Percentiles rank a stretch among this genome's conserved stretches.
Conservation (phyloP, 139 green algal species). For the Asterochloris erici region DNA sequence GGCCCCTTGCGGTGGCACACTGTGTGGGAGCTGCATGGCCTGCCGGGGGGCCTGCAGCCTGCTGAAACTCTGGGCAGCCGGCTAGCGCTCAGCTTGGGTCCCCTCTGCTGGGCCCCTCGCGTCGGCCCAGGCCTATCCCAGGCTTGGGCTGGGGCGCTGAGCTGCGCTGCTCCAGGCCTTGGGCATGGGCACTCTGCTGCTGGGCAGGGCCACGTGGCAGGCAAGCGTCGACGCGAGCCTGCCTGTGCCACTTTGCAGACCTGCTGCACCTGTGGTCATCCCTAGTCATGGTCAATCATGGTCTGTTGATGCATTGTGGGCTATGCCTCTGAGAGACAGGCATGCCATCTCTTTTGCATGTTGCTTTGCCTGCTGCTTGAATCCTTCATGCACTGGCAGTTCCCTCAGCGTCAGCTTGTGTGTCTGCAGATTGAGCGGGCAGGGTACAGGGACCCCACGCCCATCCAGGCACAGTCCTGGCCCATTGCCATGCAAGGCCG, state of each 20-base stretch:
- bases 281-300: slow-evolving; percentile 1
- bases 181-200: background rate
- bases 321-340: background rate
- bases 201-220: too few species aligned
- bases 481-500: slow-evolving; percentile 83
- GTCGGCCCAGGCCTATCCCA: too few species aligned
- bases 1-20: too few species aligned
- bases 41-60: too few species aligned
- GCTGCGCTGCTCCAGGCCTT: background rate
- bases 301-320: slow-evolving; percentile 5
- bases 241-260: slow-evolving; percentile 14
- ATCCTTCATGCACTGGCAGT: too few species aligned
- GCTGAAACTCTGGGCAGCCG: too few species aligned
- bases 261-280: background rate
- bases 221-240: too few species aligned
- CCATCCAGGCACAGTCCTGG: slow-evolving; percentile 90
- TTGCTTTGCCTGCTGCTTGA: slow-evolving; percentile 3
- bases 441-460: slow-evolving; percentile 77
- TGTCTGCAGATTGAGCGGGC: slow-evolving; percentile 63
- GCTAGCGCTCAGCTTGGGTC: too few species aligned
- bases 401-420: background rate
- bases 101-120: too few species aligned
- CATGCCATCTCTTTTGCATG: background rate
- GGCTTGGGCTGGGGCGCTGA: background rate
- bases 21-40: too few species aligned